Conservation (phyloP, 2,329 filamentous ascomycete genomes). For the Aspergillus fumigatus region DNA sequence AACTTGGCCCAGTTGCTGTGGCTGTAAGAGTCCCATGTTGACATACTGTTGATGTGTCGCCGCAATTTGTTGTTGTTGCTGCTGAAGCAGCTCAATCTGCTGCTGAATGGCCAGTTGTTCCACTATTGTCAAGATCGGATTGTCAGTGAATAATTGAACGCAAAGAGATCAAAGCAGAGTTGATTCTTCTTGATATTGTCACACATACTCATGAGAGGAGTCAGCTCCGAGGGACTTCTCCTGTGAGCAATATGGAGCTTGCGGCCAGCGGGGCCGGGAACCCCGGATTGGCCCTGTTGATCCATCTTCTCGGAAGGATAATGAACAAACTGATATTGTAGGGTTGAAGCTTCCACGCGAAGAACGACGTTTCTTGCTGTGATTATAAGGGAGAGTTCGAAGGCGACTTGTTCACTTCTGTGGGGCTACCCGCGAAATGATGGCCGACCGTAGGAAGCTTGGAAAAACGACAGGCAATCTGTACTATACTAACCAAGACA, state of each 20-base stretch:
- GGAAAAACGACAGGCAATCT: constrained; percentile 21
- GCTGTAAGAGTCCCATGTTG: constrained; percentile 91
- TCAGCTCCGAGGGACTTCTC: constrained; percentile 94
- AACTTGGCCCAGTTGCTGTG: constrained; percentile 72
- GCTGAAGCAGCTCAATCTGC: constrained; percentile 94
- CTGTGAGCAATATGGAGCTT: constrained; percentile 96
- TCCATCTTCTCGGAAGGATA: constrained; percentile 51
- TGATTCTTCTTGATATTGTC: background rate
- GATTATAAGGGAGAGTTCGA: constrained; percentile 22
- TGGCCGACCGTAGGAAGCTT: constrained; percentile 23
- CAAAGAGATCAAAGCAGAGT: constrained; percentile 27
- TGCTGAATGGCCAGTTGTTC: constrained; percentile 97
- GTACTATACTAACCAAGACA: constrained; percentile 3
- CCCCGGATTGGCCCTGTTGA: constrained; percentile 55
- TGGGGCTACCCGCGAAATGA: constrained; percentile 21
- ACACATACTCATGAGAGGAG: constrained; percentile 91
- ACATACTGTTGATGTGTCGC: constrained; percentile 96
- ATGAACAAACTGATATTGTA: constrained; percentile 11
- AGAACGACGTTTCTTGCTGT: constrained; percentile 9
- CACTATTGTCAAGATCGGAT: constrained; percentile 53
- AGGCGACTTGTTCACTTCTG: constrained; percentile 22
- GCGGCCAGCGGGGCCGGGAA: constrained; percentile 72
- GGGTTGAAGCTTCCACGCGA: constrained; percentile 4
- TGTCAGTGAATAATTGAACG: constrained; percentile 35
- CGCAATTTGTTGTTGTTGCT: constrained; percentile 96